phyloP scores from a whole-genome alignment of 2,329 filamentous ascomycete genomes.

The Chaetomium strumarium region DNA sequence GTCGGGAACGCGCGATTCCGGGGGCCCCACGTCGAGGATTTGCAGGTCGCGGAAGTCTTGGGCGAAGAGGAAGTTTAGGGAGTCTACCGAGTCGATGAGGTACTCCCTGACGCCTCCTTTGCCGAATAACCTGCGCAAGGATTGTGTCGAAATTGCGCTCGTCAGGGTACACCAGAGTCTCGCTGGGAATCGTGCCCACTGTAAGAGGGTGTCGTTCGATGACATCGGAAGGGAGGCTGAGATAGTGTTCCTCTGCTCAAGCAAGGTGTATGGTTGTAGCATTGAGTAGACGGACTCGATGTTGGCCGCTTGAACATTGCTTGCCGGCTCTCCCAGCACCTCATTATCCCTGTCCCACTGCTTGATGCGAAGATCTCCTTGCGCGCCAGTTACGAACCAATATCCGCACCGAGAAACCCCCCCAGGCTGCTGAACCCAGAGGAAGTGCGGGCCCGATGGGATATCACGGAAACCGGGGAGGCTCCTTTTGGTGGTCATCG shows the following conservation, averaged over 20 bases:
- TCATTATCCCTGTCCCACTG: slow-evolving; percentile 54
- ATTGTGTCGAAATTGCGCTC: slow-evolving; percentile 37
- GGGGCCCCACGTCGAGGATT: slow-evolving; percentile 28
- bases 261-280: slow-evolving; percentile 41
- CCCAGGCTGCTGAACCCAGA: slow-evolving; percentile 50
- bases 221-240: not conserved
- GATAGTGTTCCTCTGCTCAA: slow-evolving; percentile 1
- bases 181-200: slow-evolving; percentile 20
- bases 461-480: slow-evolving; percentile 50
- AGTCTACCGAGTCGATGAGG: slow-evolving; percentile 50
- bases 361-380: slow-evolving; percentile 38
- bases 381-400: slow-evolving; percentile 44
- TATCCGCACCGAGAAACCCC: slow-evolving; percentile 49
- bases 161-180: slow-evolving; percentile 50
- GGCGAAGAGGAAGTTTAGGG: slow-evolving; percentile 42
- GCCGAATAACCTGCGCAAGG: slow-evolving; percentile 45
- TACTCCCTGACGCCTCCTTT: slow-evolving; percentile 37
- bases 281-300: slow-evolving; percentile 35
- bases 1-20: slow-evolving; percentile 34
- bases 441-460: slow-evolving; percentile 51
- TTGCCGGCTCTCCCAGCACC: slow-evolving; percentile 43
- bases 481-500: slow-evolving; percentile 37
- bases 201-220: not conserved
- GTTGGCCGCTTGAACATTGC: slow-evolving; percentile 38
- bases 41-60: slow-evolving; percentile 39